A percentile compares a stretch with the other conserved stretches of the same genome.
These are phyloP conservation scores for Solanum chilense DNA, from an alignment of 257 asterid species.

Conservation along the genomic window DNA sequence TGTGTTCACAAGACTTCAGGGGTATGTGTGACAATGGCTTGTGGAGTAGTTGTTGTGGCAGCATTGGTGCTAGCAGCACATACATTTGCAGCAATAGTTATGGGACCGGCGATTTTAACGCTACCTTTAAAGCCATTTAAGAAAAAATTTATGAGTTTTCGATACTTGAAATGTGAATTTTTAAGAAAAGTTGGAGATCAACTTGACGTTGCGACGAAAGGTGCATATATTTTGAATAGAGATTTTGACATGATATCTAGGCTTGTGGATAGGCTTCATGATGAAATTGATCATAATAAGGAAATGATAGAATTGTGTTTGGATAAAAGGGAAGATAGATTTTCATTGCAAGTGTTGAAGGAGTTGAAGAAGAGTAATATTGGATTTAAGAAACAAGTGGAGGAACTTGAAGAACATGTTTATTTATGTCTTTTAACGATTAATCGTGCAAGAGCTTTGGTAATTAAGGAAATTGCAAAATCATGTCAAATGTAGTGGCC, in stretches of 20 bases:
- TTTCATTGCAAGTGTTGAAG: slow-evolving; percentile 36
- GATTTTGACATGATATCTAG: slow-evolving; percentile 79
- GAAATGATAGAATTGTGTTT: slow-evolving; percentile 39
- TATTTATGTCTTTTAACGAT: slow-evolving; percentile 61
- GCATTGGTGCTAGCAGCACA: slow-evolving; percentile 46
- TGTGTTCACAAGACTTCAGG: slow-evolving; percentile 39
- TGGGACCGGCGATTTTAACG: slow-evolving; percentile 35
- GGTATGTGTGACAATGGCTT: slow-evolving; percentile 27
- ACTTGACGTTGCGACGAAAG: slow-evolving; percentile 77
- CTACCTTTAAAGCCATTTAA: slow-evolving; percentile 27
- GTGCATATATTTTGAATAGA: slow-evolving; percentile 64
- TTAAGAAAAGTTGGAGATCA: slow-evolving; percentile 32
- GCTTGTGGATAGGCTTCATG: slow-evolving; percentile 46
- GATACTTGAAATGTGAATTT: slow-evolving; percentile 22
- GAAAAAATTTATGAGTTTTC: slow-evolving; percentile 12
- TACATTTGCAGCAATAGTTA: slow-evolving; percentile 30
- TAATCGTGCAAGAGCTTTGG: slow-evolving; percentile 59
- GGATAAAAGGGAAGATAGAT: slow-evolving; percentile 40
- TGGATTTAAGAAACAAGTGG: slow-evolving; percentile 49
- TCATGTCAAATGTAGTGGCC: neutral
- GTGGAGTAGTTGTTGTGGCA: slow-evolving; percentile 36
- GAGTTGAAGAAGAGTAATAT: slow-evolving; percentile 42
- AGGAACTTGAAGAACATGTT: slow-evolving; percentile 74
- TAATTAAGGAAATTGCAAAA: slow-evolving; percentile 42
- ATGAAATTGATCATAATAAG: slow-evolving; percentile 64